Conservation (phyloP, 371 early-diverging fungal genomes). For the Actinomortierella ambigua region DNA sequence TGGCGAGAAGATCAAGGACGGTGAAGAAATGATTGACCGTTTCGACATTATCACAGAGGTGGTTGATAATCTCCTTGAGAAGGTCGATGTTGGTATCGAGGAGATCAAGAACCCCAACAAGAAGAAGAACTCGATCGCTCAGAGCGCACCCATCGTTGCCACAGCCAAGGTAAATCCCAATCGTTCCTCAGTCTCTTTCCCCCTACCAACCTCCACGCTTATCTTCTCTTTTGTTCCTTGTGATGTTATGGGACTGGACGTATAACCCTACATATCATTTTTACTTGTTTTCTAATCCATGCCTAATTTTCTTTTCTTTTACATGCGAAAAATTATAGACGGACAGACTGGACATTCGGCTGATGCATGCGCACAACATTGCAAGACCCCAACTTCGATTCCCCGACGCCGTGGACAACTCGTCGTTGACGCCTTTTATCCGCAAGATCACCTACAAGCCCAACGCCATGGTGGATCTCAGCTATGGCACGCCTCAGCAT, state of each 20-base stretch:
- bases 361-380: constrained; percentile 79
- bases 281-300: background rate
- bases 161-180: constrained; percentile 49
- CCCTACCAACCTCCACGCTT: background rate
- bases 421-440: constrained; percentile 69
- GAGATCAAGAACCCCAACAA: constrained; percentile 56
- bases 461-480: constrained; percentile 83
- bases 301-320: background rate
- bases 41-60: constrained; percentile 74
- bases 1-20: constrained; percentile 50
- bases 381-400: constrained; percentile 89
- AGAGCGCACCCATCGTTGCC: constrained; percentile 62
- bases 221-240: too few species aligned
- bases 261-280: background rate
- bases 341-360: constrained; percentile 55
- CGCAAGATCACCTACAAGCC: constrained; percentile 83
- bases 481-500: constrained; percentile 47
- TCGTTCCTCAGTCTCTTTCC: background rate
- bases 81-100: constrained; percentile 65
- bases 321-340: constrained; percentile 11
- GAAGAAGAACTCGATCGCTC: constrained; percentile 47
- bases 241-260: too few species aligned
- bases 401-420: constrained; percentile 87
- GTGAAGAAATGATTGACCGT: constrained; percentile 73
- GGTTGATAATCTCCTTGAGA: constrained; percentile 84